Conservation (phyloP, 176 grass and related monocot species). For the Ampelocalamus luodianensis region DNA sequence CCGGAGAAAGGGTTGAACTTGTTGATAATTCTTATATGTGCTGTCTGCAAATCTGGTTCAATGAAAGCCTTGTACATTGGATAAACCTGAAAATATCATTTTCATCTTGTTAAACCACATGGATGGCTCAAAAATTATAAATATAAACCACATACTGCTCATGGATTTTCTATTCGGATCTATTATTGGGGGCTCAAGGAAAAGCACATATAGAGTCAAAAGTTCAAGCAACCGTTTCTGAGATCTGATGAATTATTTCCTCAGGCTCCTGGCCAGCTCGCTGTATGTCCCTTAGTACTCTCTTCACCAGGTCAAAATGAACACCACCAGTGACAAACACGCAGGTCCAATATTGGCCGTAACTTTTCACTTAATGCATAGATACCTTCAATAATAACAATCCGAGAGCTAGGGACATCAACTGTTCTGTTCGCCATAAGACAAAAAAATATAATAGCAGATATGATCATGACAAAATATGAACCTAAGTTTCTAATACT, state of each 20-base stretch:
- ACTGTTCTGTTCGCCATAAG: constrained; percentile 71
- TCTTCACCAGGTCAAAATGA: constrained; percentile 98
- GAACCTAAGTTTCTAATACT: constrained; percentile 26
- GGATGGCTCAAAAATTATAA: not conserved
- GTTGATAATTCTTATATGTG: constrained; percentile 95
- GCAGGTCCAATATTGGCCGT: constrained; percentile 74
- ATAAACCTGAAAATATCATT: constrained; percentile 70
- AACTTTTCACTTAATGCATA: constrained; percentile 96
- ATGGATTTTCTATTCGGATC: constrained; percentile 19
- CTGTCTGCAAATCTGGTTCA: constrained; percentile 87
- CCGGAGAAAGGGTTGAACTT: constrained; percentile 89
- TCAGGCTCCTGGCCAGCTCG: constrained; percentile 96
- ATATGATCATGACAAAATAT: constrained; percentile 19
- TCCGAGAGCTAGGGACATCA: constrained; percentile 75
- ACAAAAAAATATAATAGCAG: constrained; percentile 42
- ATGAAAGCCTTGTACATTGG: constrained; percentile 99
- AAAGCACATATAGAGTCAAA: constrained; percentile 32
- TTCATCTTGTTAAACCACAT: constrained; percentile 39
- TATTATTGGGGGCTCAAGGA: constrained; percentile 7
- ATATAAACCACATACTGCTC: constrained; percentile 10
- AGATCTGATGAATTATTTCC: constrained; percentile 98
- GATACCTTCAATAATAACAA: constrained; percentile 95
- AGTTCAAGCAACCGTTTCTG: constrained; percentile 73
- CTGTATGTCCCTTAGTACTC: constrained; percentile 96
- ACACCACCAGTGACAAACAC: constrained; percentile 97